These are phyloP conservation scores for Pyrenophora graminea DNA, from an alignment of 2,329 filamentous ascomycete genomes.

Conservation along the genomic window DNA sequence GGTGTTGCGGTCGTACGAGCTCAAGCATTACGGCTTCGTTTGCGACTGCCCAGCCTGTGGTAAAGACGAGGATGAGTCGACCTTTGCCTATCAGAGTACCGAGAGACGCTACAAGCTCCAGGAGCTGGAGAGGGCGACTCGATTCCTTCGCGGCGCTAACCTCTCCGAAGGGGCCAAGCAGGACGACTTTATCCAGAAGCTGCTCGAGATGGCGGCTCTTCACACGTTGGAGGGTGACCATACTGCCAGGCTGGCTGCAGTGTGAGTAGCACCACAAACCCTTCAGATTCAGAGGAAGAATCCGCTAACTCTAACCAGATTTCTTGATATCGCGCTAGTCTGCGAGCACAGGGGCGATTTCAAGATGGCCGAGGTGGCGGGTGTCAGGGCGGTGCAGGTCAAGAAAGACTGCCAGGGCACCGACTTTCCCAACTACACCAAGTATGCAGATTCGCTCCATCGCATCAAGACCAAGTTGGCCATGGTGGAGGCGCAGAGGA, in stretches of 20 bases:
- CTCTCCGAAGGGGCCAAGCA: slow-evolving; percentile 20
- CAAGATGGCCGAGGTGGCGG: slow-evolving; percentile 22
- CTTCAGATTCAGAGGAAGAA: too few species aligned
- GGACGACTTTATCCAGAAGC: slow-evolving; percentile 20
- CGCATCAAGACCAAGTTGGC: slow-evolving; percentile 24
- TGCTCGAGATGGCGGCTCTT: slow-evolving; percentile 37
- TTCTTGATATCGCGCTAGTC: slow-evolving; percentile 39
- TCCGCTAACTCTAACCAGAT: slow-evolving; percentile 23
- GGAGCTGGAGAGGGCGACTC: slow-evolving; percentile 41
- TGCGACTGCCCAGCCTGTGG: slow-evolving; percentile 47
- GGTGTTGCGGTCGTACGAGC: slow-evolving; percentile 33
- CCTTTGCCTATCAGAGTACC: slow-evolving; percentile 33
- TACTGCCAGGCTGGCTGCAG: slow-evolving; percentile 28
- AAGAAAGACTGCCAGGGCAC: slow-evolving; percentile 34
- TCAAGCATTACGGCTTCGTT: slow-evolving; percentile 45
- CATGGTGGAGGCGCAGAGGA: neutral
- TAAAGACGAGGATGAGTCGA: slow-evolving; percentile 34
- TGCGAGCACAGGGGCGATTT: slow-evolving; percentile 33
- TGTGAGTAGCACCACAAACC: slow-evolving; percentile 22
- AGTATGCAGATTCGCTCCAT: slow-evolving; percentile 28
- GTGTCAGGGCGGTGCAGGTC: slow-evolving; percentile 34
- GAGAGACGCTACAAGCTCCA: slow-evolving; percentile 39
- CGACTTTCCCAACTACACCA: slow-evolving; percentile 31
- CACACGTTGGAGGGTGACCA: slow-evolving; percentile 33
- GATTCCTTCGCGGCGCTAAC: slow-evolving; percentile 16